Conservation (phyloP, 192 early-diverging fungal genomes). For the Anaeromyces robustus region DNA sequence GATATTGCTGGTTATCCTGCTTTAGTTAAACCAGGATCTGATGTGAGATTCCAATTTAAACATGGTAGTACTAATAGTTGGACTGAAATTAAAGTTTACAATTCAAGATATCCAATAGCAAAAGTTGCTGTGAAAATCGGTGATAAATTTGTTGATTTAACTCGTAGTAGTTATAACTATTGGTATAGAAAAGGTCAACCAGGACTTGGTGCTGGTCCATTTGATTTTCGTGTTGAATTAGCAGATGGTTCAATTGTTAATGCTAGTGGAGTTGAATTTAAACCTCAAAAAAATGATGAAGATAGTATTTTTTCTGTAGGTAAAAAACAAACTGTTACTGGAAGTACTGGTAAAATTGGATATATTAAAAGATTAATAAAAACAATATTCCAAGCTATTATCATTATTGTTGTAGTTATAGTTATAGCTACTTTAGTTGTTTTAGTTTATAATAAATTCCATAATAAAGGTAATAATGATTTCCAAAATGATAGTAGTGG, state of each 20-base stretch:
- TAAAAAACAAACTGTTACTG: neutral
- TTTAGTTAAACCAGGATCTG: neutral
- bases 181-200: neutral
- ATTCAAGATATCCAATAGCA: neutral
- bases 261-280: neutral
- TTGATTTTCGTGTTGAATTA: neutral
- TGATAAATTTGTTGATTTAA: neutral
- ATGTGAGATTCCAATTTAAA: neutral
- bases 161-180: neutral
- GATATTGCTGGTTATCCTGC: neutral
- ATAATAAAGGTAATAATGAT: too few species aligned
- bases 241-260: neutral
- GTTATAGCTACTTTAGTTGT: too few species aligned
- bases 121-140: neutral
- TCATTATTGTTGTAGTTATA: too few species aligned
- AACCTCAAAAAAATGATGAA: neutral
- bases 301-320: neutral
- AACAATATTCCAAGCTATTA: neutral
- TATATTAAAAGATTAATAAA: neutral
- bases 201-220: neutral
- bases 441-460: too few species aligned
- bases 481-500: too few species aligned
- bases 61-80: neutral
- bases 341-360: neutral
- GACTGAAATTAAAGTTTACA: neutral